Evolutionary conservation across 805 yeast genomes (phyloP).

Genomic region (Grigorovia yakushimaensis): DNA sequence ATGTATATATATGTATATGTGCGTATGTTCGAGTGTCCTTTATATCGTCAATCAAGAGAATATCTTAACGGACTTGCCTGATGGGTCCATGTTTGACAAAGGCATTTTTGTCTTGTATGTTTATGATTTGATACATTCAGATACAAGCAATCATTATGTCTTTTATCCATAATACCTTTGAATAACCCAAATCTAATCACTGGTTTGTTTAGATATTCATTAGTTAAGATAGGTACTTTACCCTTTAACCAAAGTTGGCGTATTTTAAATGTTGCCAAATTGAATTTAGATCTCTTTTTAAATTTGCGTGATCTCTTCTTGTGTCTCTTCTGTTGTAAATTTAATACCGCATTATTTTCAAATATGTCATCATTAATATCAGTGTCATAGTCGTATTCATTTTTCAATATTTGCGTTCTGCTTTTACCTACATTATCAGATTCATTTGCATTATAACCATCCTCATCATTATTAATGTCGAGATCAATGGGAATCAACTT

Average conservation of each 20-base stretch:
- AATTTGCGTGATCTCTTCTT: not conserved
- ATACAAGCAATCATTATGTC: not conserved
- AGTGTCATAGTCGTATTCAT: not conserved
- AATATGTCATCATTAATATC: not conserved
- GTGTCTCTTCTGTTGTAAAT: not conserved
- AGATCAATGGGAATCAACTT: too few species aligned
- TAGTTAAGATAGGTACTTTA: not conserved
- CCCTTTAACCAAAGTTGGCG: not conserved
- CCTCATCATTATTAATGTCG: too few species aligned
- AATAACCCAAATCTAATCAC: slow-evolving; percentile 1
- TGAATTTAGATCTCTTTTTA: not conserved
- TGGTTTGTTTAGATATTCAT: not conserved
- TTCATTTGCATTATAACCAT: too few species aligned
- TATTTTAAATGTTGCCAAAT: not conserved
- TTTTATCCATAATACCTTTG: not conserved
- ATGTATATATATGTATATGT: too few species aligned
- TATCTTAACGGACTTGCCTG: slow-evolving; percentile 2
- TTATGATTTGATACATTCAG: not conserved
- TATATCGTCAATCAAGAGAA: slow-evolving; percentile 7
- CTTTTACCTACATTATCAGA: too few species aligned
- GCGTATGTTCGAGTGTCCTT: too few species aligned
- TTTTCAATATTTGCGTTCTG: not conserved
- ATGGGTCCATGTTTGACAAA: not conserved
- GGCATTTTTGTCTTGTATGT: not conserved
- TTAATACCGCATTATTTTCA: not conserved